Evolutionary conservation across 441 rosid species (phyloP), one percentile per base, ranked within the genome.

Genomic region (Gossypium trilobum): DNA sequence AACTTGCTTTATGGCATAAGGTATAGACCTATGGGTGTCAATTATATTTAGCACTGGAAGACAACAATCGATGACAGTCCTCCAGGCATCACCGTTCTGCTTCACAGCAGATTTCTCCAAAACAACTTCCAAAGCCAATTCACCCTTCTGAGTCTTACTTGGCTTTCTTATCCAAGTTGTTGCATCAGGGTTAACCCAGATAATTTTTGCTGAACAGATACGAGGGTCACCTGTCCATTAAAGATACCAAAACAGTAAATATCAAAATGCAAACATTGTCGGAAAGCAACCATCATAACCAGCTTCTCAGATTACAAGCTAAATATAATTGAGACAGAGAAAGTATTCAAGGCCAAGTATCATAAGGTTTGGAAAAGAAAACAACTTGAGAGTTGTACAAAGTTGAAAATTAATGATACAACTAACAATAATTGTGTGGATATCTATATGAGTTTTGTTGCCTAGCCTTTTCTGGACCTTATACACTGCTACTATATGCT

Each of bases 11-110:
- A 91, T 80, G 0, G 95, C 92, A 80, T 91, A 91, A 1, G 98
- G 99, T 36, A 89, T 82, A 4, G 99, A 93, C 31, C 95, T 88
- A 61, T 77, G 86, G 6, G 93, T 87, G 75, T 95, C 96, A 74
- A 93, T 82, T 3, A 91, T 75, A 81, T 91, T 91, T 66, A 92
- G 86, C 22, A 95, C 87, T 22, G 99, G 89, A 79, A 95, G 89
- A 80, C 99, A 89, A 3, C 92, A 84, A 77, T 95, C 97, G 31
- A 92, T 78, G 71, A 84, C 88, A 73, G 86, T 81, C 83, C 99
- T 91, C 99, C 99, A 95, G 11, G 93, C 96, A 89, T 90, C 99
- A 51, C 97, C 98, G 74, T 88, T 88, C 81, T 80, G 80, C 80
- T 89, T 92, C 68, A 91, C 92, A 61, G 77, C 88, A 19, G 91